These are phyloP conservation scores for Phytophthora pisi DNA, from an alignment of 352 stramenopile species.

Conservation along the genomic window DNA sequence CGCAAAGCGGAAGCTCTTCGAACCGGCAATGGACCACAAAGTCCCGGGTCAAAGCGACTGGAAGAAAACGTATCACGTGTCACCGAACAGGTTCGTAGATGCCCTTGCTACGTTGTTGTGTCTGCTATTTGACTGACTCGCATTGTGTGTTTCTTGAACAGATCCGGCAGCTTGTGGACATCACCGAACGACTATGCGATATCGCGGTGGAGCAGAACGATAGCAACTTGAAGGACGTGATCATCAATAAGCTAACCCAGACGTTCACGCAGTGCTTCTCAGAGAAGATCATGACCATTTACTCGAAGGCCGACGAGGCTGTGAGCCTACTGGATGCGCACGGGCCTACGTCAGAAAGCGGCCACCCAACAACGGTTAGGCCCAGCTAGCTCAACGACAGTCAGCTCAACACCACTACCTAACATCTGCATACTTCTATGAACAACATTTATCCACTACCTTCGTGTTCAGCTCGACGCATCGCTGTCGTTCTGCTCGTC, in stretches of 20 bases:
- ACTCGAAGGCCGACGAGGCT: slow-evolving; percentile 67
- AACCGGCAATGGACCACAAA: slow-evolving; percentile 43
- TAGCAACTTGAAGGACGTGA: slow-evolving; percentile 71
- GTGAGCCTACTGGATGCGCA: slow-evolving; percentile 43
- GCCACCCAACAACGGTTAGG: slow-evolving; percentile 21
- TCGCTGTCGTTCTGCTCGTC: slow-evolving; percentile 37
- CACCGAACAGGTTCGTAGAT: slow-evolving; percentile 61
- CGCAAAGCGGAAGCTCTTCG: slow-evolving; percentile 53
- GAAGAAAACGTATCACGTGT: slow-evolving; percentile 74
- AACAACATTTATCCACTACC: slow-evolving; percentile 27
- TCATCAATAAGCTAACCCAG: slow-evolving; percentile 65
- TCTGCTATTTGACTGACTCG: background rate
- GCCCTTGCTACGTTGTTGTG: background rate
- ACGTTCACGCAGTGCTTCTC: slow-evolving; percentile 84
- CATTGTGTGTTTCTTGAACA: slow-evolving; percentile 20
- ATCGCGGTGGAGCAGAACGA: slow-evolving; percentile 80
- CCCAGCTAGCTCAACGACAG: slow-evolving; percentile 23
- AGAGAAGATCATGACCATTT: slow-evolving; percentile 61
- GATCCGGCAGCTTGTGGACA: slow-evolving; percentile 60
- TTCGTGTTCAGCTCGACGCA: slow-evolving; percentile 23
- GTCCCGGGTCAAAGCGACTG: slow-evolving; percentile 54
- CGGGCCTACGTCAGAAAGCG: slow-evolving; percentile 33
- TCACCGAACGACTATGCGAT: slow-evolving; percentile 75
- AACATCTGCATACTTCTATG: slow-evolving; percentile 28
- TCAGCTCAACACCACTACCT: slow-evolving; percentile 12